Percentiles rank a stretch among this genome's conserved stretches.
Evolutionary conservation across 2,329 filamentous ascomycete genomes (phyloP).

Genomic region (Fusarium sarcochroum): DNA sequence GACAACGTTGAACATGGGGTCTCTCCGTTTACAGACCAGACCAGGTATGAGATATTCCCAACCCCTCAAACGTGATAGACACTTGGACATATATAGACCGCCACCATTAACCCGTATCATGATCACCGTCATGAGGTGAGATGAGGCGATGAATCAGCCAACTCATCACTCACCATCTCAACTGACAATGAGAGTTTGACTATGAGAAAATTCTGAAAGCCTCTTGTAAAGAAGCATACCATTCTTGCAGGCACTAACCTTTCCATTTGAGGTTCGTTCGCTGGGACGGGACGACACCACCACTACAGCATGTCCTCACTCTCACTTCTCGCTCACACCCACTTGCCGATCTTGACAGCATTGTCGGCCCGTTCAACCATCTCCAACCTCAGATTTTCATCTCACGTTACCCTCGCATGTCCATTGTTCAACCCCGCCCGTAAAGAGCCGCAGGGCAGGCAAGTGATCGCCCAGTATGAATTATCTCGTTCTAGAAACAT

Average conservation of each 20-base stretch:
- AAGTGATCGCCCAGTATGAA: slow-evolving; percentile 24
- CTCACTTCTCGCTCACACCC: slow-evolving; percentile 14
- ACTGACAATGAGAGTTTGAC: slow-evolving; percentile 2
- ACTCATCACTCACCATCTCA: neutral
- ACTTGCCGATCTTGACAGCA: slow-evolving; percentile 24
- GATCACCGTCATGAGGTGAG: neutral
- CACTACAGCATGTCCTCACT: neutral
- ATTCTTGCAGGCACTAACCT: slow-evolving; percentile 32
- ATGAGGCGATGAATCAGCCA: slow-evolving; percentile 26
- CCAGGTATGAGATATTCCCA: neutral
- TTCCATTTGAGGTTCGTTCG: slow-evolving; percentile 35
- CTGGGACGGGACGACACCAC: slow-evolving; percentile 31
- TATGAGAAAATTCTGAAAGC: slow-evolving; percentile 25
- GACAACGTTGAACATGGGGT: slow-evolving; percentile 6
- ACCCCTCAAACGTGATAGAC: neutral
- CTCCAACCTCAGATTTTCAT: slow-evolving; percentile 26
- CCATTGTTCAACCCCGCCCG: slow-evolving; percentile 19
- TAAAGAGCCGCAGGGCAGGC: slow-evolving; percentile 36
- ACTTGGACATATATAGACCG: slow-evolving; percentile 14
- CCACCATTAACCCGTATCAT: neutral
- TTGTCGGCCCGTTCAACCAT: slow-evolving; percentile 39
- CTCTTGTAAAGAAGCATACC: slow-evolving; percentile 38
- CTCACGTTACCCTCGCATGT: slow-evolving; percentile 4
- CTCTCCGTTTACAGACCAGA: slow-evolving; percentile 11
- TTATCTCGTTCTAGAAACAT: slow-evolving; percentile 36